phyloP scores from a whole-genome alignment of 768 basidiomycete species.

The Trametes cinnabarina region DNA sequence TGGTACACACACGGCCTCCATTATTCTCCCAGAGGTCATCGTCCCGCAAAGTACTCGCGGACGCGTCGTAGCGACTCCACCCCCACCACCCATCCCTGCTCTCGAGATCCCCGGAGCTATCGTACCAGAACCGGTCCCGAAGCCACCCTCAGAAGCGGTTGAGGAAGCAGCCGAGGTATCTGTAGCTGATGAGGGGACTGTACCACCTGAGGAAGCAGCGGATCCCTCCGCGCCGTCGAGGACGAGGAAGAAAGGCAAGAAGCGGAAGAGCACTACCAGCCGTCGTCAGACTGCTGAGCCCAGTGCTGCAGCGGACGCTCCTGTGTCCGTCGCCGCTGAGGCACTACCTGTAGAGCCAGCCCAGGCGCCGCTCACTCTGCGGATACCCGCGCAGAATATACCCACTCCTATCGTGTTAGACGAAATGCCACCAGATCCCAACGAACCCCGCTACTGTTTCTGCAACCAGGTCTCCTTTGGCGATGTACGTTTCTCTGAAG shows the following conservation, averaged over 20 bases:
- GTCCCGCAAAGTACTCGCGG: slow-evolving; percentile 48
- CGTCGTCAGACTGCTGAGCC: background rate
- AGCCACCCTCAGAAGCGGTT: background rate
- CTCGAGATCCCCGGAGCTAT: background rate
- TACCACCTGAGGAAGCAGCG: background rate
- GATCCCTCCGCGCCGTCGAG: slow-evolving; percentile 14
- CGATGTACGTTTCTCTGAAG: slow-evolving; percentile 47
- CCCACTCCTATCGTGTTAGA: slow-evolving; percentile 1
- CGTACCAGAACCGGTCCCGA: background rate
- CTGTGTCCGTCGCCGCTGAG: background rate
- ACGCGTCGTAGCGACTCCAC: slow-evolving; percentile 27
- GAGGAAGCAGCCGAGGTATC: background rate
- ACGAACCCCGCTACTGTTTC: slow-evolving; percentile 71
- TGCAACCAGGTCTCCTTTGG: slow-evolving; percentile 81
- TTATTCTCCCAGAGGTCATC: slow-evolving; percentile 62
- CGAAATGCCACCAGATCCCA: slow-evolving; percentile 26
- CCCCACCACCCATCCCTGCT: slow-evolving; percentile 18
- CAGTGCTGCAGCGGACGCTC: background rate
- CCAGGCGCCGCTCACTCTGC: slow-evolving; percentile 33
- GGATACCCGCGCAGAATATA: slow-evolving; percentile 34
- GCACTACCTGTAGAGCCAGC: background rate
- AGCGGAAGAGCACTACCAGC: slow-evolving; percentile 2
- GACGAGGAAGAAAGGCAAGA: slow-evolving; percentile 27
- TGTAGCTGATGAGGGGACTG: background rate
- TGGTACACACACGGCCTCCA: slow-evolving; percentile 52